Conservation (phyloP, 192 early-diverging fungal species). For the Entomortierella parvispora region DNA sequence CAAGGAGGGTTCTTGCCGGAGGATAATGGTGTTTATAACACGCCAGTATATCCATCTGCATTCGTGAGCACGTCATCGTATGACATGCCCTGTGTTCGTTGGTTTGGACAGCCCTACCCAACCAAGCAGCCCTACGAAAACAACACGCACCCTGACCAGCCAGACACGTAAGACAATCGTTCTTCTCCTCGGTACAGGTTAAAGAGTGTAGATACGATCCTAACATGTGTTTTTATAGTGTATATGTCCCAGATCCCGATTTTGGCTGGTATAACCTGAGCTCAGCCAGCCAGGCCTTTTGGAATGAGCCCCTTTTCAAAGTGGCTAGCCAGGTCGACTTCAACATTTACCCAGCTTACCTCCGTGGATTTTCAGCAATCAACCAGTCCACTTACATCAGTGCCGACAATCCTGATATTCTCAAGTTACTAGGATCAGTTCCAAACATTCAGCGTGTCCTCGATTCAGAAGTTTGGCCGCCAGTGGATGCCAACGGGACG, state of each 20-base stretch:
- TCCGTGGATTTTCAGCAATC: too few relatives aligned
- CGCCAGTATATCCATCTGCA: not conserved
- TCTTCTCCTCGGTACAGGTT: not conserved
- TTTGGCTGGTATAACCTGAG: conserved; percentile 1
- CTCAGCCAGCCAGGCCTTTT: not conserved
- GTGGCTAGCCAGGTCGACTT: too few relatives aligned
- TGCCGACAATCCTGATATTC: not conserved
- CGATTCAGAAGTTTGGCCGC: not conserved
- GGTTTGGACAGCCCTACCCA: conserved; percentile 16
- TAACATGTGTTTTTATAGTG: not conserved
- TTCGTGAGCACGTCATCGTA: not conserved
- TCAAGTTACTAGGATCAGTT: not conserved
- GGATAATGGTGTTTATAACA: conserved; percentile 6
- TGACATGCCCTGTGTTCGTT: conserved; percentile 3
- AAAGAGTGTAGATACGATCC: too few relatives aligned
- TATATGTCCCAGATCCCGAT: conserved; percentile 1
- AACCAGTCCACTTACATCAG: conserved; percentile 3
- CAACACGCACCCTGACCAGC: not conserved
- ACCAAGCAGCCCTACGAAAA: conserved; percentile 9
- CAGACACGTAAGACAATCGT: conserved; percentile 4
- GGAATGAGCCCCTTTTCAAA: too few relatives aligned
- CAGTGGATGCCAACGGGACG: not conserved
- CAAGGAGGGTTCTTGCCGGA: not conserved
- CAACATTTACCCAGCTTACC: too few relatives aligned
- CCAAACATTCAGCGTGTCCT: not conserved